Evolutionary conservation across 768 basidiomycete genomes (phyloP).

Genomic region (Phylloporus scabripes): DNA sequence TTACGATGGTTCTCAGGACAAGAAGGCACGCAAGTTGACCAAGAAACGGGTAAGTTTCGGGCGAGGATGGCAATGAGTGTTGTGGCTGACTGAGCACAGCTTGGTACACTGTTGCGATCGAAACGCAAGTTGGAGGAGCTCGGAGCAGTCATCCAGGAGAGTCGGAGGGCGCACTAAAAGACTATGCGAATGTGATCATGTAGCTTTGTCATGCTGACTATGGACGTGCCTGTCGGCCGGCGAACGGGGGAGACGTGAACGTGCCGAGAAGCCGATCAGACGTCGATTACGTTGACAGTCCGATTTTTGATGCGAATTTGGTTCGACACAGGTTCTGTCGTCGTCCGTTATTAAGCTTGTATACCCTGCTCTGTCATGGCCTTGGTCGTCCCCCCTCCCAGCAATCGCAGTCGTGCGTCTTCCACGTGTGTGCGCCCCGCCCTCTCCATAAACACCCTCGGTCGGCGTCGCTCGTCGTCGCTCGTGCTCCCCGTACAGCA

Average conservation of each 20-base stretch:
- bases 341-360: not conserved
- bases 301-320: slow-evolving; percentile 17
- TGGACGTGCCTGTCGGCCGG: not conserved
- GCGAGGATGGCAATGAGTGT: not conserved
- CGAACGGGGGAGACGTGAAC: not conserved
- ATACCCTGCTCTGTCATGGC: slow-evolving; percentile 19
- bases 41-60: slow-evolving; percentile 89
- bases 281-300: slow-evolving; percentile 19
- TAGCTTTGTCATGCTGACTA: slow-evolving; percentile 13
- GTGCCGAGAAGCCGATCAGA: slow-evolving; percentile 21
- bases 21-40: slow-evolving; percentile 98
- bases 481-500: slow-evolving; percentile 34
- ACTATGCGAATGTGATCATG: not conserved
- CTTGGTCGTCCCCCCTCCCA: slow-evolving; percentile 36
- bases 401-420: slow-evolving; percentile 48
- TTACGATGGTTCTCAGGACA: slow-evolving; percentile 56
- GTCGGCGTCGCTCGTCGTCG: slow-evolving; percentile 49
- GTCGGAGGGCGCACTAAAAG: slow-evolving; percentile 62
- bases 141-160: slow-evolving; percentile 85
- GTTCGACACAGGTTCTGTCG: slow-evolving; percentile 6
- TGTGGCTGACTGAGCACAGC: slow-evolving; percentile 39
- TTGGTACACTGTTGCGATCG: slow-evolving; percentile 96
- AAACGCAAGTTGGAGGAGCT: slow-evolving; percentile 99
- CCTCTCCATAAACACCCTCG: slow-evolving; percentile 47
- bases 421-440: slow-evolving; percentile 54